Evolutionary conservation across 305 asterid genomes (phyloP).

Genomic region (Fraxinus paxiana): DNA sequence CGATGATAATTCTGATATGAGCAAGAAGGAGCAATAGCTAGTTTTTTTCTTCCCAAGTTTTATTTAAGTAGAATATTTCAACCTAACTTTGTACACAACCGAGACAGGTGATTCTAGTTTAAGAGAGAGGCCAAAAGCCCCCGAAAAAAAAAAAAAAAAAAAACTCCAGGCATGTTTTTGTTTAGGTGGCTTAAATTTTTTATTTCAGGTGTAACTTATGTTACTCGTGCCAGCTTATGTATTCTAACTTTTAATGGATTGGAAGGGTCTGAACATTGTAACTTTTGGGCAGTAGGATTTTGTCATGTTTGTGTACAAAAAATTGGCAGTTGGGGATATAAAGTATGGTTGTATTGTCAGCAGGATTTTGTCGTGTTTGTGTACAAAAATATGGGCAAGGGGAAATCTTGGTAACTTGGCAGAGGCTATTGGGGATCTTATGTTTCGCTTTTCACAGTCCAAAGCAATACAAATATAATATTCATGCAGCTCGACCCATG

Average conservation of each 20-base stretch:
- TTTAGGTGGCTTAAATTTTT: slow-evolving; percentile 29
- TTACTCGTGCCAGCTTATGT: slow-evolving; percentile 17
- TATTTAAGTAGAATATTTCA: slow-evolving; percentile 23
- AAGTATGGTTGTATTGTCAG: background rate
- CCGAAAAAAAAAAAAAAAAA: too few relatives aligned
- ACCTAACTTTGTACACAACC: slow-evolving; percentile 36
- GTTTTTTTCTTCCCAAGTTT: slow-evolving; percentile 10
- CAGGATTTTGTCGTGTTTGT: background rate
- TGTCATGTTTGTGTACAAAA: background rate
- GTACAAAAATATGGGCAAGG: background rate
- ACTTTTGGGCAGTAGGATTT: slow-evolving; percentile 4
- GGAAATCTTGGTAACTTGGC: background rate
- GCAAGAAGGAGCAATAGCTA: slow-evolving; percentile 47
- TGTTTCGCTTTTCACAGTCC: background rate
- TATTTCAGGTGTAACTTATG: slow-evolving; percentile 23
- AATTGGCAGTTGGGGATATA: background rate
- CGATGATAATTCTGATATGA: slow-evolving; percentile 36
- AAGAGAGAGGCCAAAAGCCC: background rate
- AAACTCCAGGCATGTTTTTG: slow-evolving; percentile 11
- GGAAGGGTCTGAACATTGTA: slow-evolving; percentile 32
- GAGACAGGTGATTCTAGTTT: slow-evolving; percentile 36
- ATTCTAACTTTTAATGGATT: slow-evolving; percentile 20
- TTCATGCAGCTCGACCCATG: background rate
- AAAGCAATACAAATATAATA: background rate
- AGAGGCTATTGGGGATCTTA: background rate